phyloP scores from a whole-genome alignment of 768 basidiomycete genomes.

The Russula virescens region DNA sequence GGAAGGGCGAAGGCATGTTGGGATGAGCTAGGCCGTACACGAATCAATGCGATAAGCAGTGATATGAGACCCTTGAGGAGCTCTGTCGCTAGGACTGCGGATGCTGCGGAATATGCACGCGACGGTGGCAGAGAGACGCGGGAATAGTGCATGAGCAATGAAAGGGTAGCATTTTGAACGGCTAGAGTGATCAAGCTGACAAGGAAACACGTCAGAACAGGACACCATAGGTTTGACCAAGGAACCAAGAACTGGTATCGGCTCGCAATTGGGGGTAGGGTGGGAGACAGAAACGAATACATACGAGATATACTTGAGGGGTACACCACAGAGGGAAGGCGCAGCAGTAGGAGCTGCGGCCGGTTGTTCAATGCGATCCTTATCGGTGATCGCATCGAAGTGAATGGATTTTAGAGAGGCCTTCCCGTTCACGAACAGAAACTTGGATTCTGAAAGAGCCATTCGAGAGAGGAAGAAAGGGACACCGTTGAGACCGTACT shows the following conservation, averaged over 20 bases:
- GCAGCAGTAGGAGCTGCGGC: constrained; percentile 34
- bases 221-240: not conserved
- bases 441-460: constrained; percentile 13
- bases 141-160: constrained; percentile 96
- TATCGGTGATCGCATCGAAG: constrained; percentile 9
- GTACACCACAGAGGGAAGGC: constrained; percentile 62
- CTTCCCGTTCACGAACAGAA: constrained; percentile 21
- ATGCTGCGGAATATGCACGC: constrained; percentile 83
- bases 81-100: constrained; percentile 92
- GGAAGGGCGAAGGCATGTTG: constrained; percentile 28
- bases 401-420: constrained; percentile 7
- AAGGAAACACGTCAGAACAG: constrained; percentile 8
- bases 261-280: no score
- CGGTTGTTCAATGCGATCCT: constrained; percentile 6
- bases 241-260: not conserved
- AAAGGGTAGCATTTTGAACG: constrained; percentile 85
- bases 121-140: constrained; percentile 73
- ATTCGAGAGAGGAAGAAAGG: constrained; percentile 2
- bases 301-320: constrained; percentile 77
- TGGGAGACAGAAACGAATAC: constrained; percentile 30
- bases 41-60: constrained; percentile 70
- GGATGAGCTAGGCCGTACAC: constrained; percentile 41
- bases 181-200: constrained; percentile 77
- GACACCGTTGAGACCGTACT: constrained; percentile 3
- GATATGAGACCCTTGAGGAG: constrained; percentile 90